Evolutionary conservation across 176 grass and related monocot genomes (phyloP).

Genomic region (Dactylis glomerata): DNA sequence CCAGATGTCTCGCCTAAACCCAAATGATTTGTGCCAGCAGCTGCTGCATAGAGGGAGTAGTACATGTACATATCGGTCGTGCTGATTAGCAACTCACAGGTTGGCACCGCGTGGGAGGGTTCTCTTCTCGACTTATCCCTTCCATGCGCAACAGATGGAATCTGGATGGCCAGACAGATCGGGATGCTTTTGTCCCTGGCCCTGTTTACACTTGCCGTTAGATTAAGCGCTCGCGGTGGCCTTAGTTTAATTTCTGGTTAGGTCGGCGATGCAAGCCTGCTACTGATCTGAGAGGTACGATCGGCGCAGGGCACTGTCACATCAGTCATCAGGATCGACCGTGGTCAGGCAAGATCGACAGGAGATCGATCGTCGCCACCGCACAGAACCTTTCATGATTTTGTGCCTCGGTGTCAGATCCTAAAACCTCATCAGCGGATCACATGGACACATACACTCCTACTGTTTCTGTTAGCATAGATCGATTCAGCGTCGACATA

Average conservation of each 20-base stretch:
- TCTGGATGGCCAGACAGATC: slow-evolving; percentile 36
- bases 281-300: not conserved
- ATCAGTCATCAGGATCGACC: not conserved
- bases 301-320: not conserved
- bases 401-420: not conserved
- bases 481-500: not conserved
- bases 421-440: not conserved
- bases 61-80: not conserved
- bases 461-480: not conserved
- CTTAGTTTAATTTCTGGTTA: not conserved
- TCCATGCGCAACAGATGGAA: not conserved
- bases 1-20: not conserved
- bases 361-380: not conserved
- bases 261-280: not conserved
- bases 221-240: too few relatives aligned
- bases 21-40: not conserved
- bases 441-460: not conserved
- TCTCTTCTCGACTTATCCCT: not conserved
- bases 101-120: slow-evolving; percentile 13
- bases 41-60: not conserved
- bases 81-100: slow-evolving; percentile 14
- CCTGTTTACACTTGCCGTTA: not conserved
- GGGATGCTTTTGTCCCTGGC: not conserved
- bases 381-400: slow-evolving; percentile 8
- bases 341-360: not conserved